phyloP scores from a whole-genome alignment of 2,329 filamentous ascomycete genomes.

The Phialophora expanda region DNA sequence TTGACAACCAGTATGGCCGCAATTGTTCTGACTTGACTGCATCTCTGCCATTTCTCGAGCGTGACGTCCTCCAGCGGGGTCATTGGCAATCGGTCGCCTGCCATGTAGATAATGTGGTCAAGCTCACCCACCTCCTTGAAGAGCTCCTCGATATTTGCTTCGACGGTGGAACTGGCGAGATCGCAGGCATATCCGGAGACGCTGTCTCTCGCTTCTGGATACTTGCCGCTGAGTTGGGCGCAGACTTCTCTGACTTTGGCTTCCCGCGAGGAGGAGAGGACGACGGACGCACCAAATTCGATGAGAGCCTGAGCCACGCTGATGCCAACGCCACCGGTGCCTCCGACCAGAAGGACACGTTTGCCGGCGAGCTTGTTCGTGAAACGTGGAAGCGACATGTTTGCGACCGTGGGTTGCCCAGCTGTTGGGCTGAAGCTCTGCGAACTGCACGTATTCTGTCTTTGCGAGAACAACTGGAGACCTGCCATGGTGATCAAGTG shows the following conservation, averaged over 20 bases:
- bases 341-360: slow-evolving; percentile 64
- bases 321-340: slow-evolving; percentile 67
- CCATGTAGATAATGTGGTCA: slow-evolving; percentile 65
- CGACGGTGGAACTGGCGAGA: slow-evolving; percentile 55
- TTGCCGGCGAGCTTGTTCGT: slow-evolving; percentile 44
- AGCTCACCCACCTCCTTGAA: slow-evolving; percentile 47
- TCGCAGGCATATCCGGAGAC: slow-evolving; percentile 56
- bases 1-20: slow-evolving; percentile 61
- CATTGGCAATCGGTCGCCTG: slow-evolving; percentile 55
- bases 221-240: slow-evolving; percentile 50
- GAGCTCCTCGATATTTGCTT: slow-evolving; percentile 55
- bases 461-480: not conserved
- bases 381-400: slow-evolving; percentile 41
- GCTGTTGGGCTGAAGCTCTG: not conserved
- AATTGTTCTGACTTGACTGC: slow-evolving; percentile 58
- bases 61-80: slow-evolving; percentile 51
- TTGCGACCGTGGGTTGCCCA: not conserved
- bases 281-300: slow-evolving; percentile 61
- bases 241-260: slow-evolving; percentile 57
- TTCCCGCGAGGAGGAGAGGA: slow-evolving; percentile 64
- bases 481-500: not conserved
- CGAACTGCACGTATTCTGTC: not conserved
- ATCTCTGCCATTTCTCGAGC: slow-evolving; percentile 49
- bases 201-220: slow-evolving; percentile 49
- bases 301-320: slow-evolving; percentile 64